Base-by-base conservation (phyloP, 352 stramenopile species). In the Phytophthora crassamura region DNA sequence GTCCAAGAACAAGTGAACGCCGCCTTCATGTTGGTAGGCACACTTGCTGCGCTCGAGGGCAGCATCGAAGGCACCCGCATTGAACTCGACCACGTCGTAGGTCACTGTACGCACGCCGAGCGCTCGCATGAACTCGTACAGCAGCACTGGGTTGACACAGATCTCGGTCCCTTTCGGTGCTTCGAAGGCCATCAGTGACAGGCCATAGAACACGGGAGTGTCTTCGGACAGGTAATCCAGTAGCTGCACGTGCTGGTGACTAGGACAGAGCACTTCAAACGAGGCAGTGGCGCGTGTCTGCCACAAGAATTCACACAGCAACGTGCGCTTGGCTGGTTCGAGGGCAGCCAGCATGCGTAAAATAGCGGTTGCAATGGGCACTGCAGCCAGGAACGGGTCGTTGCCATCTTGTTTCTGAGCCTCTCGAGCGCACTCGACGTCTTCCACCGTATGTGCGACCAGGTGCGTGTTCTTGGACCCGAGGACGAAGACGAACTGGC, bases 401-500 rank as follows among this genome's bases (percentile, higher is more conserved):
- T 59, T 74, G 5, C 67, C 59, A 5, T 58, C 41, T 42, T 57
- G 33, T 20, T 45, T 50, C 4, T 74, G 70, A 1, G 57, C 58
- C 12, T 50, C 49, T 42, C 66, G 70, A 7, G 73, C 68, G 1
- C 46, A 40, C 9, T 84, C 70, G 30, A 94, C 74, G 49, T 93
- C 82, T 0, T 87, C 74, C 1, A 79, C 11, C 5, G 64, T 83
- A 28, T 66, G 53, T 7, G 78, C 80, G 7, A 90, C 28, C 45
- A 94, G 58, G 67, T 94, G 86, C 20, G 84, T 92, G 61, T 93
- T 94, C 72, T 94, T 94, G 34, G 86, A 94, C 16, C 86, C 86
- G 9, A 93, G 67, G 10, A 85, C 77, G 64, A 88, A 93, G 3
- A 94, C 53, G 34, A 86, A 93, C 39, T 64, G 46, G n/a, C 80